Percentiles rank a stretch among this genome's conserved stretches.
Conservation (phyloP, 164 flowering plant species). For the Liquidambar formosana region DNA sequence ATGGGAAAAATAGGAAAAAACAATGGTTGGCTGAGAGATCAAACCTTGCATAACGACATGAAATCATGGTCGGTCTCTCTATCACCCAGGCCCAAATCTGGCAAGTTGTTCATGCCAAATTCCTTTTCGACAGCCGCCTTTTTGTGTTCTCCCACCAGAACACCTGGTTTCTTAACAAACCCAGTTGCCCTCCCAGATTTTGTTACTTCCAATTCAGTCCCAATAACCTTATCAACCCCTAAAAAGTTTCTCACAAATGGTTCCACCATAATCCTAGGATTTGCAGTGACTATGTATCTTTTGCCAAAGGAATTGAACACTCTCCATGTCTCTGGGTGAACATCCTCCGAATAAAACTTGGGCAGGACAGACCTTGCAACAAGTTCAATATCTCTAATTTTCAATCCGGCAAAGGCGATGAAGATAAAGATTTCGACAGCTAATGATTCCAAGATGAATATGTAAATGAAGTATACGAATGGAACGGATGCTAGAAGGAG, state of each 20-base stretch:
- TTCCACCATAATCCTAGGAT: slow-evolving; percentile 79
- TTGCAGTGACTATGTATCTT: slow-evolving; percentile 58
- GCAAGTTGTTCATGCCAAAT: slow-evolving; percentile 47
- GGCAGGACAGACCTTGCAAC: slow-evolving; percentile 70
- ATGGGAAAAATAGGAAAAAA: too few species aligned
- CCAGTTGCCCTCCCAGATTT: slow-evolving; percentile 75
- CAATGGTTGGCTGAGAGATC: too few species aligned
- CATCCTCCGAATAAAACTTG: slow-evolving; percentile 68
- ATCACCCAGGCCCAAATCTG: slow-evolving; percentile 78
- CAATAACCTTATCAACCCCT: slow-evolving; percentile 77
- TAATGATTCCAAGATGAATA: slow-evolving; percentile 50
- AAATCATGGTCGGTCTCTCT: slow-evolving; percentile 61
- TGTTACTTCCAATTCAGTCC: slow-evolving; percentile 66
- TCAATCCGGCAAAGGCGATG: slow-evolving; percentile 63
- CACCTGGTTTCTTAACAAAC: slow-evolving; percentile 62
- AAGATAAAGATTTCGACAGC: slow-evolving; percentile 53
- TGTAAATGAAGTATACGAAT: slow-evolving; percentile 46
- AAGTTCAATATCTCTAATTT: slow-evolving; percentile 53
- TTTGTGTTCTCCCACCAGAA: slow-evolving; percentile 65
- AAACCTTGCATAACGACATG: slow-evolving; percentile 88
- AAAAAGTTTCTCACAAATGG: slow-evolving; percentile 57
- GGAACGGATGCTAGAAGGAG: slow-evolving; percentile 54
- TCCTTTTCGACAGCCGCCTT: slow-evolving; percentile 47
- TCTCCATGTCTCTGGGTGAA: slow-evolving; percentile 60
- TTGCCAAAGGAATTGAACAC: slow-evolving; percentile 71